Evolutionary conservation across 2,329 filamentous ascomycete genomes (phyloP).

Genomic region (Xylariales sp.): DNA sequence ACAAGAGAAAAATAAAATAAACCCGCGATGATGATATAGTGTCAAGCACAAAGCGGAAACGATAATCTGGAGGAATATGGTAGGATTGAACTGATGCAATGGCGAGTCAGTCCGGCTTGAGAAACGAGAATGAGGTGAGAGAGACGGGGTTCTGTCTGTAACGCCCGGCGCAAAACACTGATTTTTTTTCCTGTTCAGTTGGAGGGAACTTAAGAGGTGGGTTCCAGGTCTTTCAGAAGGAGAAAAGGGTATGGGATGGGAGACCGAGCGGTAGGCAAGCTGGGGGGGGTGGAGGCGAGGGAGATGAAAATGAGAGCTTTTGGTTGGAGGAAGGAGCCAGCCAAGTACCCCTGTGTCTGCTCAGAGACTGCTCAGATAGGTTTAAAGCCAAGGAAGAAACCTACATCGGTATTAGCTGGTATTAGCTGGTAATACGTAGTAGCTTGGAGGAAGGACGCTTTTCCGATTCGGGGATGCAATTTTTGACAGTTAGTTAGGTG

Average conservation of each 20-base stretch:
- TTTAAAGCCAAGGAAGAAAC: conserved; percentile 18
- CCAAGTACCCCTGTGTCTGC: no score
- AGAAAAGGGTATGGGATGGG: conserved; percentile 38
- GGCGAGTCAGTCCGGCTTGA: conserved; percentile 32
- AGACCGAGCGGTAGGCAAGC: conserved; percentile 29
- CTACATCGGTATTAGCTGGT: background rate
- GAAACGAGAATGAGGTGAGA: conserved; percentile 30
- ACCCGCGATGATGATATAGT: conserved; percentile 25
- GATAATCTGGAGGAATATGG: conserved; percentile 33
- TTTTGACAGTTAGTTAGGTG: conserved; percentile 12
- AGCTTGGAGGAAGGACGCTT: background rate
- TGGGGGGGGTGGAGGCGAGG: background rate
- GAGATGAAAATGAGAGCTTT: conserved; percentile 29
- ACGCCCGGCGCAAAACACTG: conserved; percentile 43
- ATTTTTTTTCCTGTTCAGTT: conserved; percentile 31
- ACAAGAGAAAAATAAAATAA: conserved; percentile 38
- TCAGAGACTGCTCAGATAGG: conserved; percentile 22
- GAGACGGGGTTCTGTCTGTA: conserved; percentile 35
- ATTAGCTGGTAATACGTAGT: no score
- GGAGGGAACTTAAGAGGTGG: conserved; percentile 13
- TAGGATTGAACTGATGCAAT: conserved; percentile 31
- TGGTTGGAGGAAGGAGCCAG: conserved; percentile 28
- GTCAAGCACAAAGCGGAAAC: conserved; percentile 26
- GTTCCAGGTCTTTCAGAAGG: conserved; percentile 40
- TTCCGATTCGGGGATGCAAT: conserved; percentile 25